Conservation (phyloP, 106 monocot genomes). For the Dendrobium officinale region DNA sequence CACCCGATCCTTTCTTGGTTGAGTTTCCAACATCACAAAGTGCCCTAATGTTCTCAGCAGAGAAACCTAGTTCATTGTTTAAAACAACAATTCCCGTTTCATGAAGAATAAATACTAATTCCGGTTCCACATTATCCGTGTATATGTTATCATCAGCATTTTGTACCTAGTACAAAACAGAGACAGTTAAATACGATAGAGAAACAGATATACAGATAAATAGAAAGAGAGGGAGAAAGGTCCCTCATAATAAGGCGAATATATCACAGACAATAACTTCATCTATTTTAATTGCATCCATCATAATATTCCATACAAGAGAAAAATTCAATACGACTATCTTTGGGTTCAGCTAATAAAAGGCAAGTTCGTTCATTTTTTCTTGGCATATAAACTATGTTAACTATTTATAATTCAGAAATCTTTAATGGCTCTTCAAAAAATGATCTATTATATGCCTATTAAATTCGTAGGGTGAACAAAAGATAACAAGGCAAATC, state of each 20-base stretch:
- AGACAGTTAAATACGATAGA: neutral
- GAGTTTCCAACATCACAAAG: constrained; percentile 99
- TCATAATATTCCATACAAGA: neutral
- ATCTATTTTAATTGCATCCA: neutral
- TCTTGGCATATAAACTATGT: neutral
- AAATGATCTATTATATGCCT: neutral
- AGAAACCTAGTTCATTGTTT: constrained; percentile 90
- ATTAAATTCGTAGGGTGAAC: neutral
- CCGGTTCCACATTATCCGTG: constrained; percentile 56
- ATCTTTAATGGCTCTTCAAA: neutral
- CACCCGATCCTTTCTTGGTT: constrained; percentile 77
- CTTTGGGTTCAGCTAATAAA: neutral
- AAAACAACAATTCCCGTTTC: constrained; percentile 62
- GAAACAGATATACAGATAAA: constrained; percentile 5
- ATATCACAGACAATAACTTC: neutral
- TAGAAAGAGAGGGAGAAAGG: neutral
- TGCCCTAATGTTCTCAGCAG: constrained; percentile 85
- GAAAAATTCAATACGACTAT: neutral
- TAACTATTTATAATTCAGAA: neutral
- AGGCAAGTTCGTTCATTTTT: neutral
- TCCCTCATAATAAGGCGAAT: neutral
- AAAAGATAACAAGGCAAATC: neutral
- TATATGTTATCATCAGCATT: constrained; percentile 98
- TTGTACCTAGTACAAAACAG: constrained; percentile 56
- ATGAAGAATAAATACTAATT: constrained; percentile 87